These are phyloP conservation scores for Arachis hypogaea DNA, from an alignment of 306 rosid species.

Conservation along the genomic window DNA sequence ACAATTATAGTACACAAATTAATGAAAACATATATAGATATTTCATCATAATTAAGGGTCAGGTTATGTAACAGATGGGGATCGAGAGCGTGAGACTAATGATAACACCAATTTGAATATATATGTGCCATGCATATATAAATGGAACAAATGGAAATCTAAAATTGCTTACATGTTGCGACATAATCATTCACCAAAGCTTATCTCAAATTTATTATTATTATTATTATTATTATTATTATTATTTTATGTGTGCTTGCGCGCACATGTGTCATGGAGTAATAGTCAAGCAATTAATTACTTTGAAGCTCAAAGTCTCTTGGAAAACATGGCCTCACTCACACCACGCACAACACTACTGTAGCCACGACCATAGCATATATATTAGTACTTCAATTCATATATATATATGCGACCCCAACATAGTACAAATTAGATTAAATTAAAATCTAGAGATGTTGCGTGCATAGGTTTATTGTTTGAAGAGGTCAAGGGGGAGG, in stretches of 20 bases:
- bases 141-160: neutral
- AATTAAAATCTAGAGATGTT: neutral
- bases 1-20: constrained; percentile 19
- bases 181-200: constrained; percentile 56
- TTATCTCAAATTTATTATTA: constrained; percentile 16
- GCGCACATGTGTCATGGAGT: constrained; percentile 44
- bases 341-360: constrained; percentile 39
- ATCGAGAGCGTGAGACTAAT: constrained; percentile 27
- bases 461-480: constrained; percentile 34
- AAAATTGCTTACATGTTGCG: constrained; percentile 16
- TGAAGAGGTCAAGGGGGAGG: neutral
- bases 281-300: constrained; percentile 43
- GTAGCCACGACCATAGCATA: constrained; percentile 22
- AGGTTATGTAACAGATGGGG: neutral
- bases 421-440: neutral
- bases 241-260: constrained; percentile 9
- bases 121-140: neutral
- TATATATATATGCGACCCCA: neutral
- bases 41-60: neutral
- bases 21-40: neutral
- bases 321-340: constrained; percentile 30
- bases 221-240: neutral
- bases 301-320: constrained; percentile 21
- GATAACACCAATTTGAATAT: constrained; percentile 23
- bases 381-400: no score